Evolutionary conservation across 345 rosid species (phyloP), one percentile per base, ranked within the genome.

Genomic region (Citrus mangshanensis): DNA sequence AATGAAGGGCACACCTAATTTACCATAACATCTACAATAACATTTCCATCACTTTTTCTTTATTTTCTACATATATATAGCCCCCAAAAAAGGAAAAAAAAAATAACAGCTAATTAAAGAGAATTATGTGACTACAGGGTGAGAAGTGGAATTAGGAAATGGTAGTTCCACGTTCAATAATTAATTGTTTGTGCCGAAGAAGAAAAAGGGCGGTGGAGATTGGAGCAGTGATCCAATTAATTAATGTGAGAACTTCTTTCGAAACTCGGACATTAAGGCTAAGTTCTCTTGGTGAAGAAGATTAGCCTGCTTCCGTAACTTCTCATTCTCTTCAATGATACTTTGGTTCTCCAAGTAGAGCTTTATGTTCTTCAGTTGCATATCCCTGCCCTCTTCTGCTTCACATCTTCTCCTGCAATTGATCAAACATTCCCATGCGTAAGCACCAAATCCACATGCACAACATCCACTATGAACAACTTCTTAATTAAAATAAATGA

Each of bases 281-380:
- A 86, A 54, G 80, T 90, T 92, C 84, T 90, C 94, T 80, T 80
- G 89, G 70, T 84, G 87, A 1, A 90, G 92, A 79, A 89, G 83
- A 63, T 49, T 28, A 60, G 91, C 93, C 81, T 83, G 85, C 87
- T 82, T 82, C 83, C 91, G 85, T 49, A 89, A 78, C 86, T 85
- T 89, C 82, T 88, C 86, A 22, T 92, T 92, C 86, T 87, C 92
- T 77, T 90, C 88, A 14, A 87, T 79, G n/a, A 92, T 92, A 30
- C 84, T 85, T 69, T 72, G 83, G 81, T 92, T 92, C 85, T 87
- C 89, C 82, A 90, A 76, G 68, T 85, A 92, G 58, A 92, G 87
- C 89, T 86, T 88, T 84, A 88, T 78, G 85, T 92, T 92, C 89
- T 70, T 78, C 28, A 84, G 80, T 66, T 89, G 84, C 89, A 89